Conservation (phyloP, 176 grass and related monocot species). For the Cenchrus fungigraminus region DNA sequence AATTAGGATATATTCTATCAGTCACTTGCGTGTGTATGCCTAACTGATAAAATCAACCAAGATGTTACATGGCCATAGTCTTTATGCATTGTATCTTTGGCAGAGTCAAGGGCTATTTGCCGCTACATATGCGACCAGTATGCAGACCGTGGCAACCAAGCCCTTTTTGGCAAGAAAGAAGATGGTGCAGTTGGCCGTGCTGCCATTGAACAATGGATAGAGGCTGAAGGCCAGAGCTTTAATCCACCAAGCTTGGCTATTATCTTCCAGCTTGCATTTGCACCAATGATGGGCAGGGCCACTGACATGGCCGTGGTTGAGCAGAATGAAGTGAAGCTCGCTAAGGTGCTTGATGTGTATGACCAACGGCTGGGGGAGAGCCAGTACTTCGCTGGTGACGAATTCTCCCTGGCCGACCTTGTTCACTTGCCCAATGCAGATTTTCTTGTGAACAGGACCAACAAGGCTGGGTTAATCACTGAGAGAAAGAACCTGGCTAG, state of each 20-base stretch:
- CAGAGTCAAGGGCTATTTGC: constrained; percentile 93
- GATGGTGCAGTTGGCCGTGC: constrained; percentile 63
- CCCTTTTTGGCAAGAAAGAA: constrained; percentile 62
- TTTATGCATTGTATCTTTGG: constrained; percentile 31
- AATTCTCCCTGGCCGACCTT: constrained; percentile 84
- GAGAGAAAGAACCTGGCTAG: constrained; percentile 75
- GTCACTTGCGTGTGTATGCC: neutral
- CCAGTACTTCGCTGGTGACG: constrained; percentile 73
- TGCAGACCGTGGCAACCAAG: constrained; percentile 53
- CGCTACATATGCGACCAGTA: constrained; percentile 87
- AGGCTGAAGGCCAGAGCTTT: constrained; percentile 81
- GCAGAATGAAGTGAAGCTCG: constrained; percentile 72
- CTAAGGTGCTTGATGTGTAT: constrained; percentile 89
- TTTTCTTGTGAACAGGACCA: constrained; percentile 52
- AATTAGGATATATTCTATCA: neutral
- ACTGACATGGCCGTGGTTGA: constrained; percentile 66
- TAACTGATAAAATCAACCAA: neutral
- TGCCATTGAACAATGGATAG: constrained; percentile 85
- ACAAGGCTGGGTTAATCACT: constrained; percentile 53
- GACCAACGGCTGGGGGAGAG: constrained; percentile 65
- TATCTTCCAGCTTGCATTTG: constrained; percentile 82
- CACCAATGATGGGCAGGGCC: constrained; percentile 57
- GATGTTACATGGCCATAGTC: constrained; percentile 12
- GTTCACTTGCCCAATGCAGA: constrained; percentile 81
- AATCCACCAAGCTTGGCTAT: constrained; percentile 72